Conservation (phyloP, 2,329 filamentous ascomycete genomes). For the Apiospora rasikravindrae region DNA sequence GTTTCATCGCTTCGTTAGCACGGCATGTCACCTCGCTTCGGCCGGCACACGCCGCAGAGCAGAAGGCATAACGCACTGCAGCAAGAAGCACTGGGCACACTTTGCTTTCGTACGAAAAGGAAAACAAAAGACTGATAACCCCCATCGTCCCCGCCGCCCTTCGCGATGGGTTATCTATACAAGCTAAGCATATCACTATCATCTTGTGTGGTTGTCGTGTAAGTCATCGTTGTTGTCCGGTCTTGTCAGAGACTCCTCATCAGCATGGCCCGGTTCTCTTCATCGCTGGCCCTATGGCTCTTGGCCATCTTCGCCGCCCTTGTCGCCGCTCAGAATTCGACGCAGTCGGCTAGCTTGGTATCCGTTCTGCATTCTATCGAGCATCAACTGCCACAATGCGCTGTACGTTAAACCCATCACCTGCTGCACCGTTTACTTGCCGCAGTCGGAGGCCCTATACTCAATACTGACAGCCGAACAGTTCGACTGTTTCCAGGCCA, state of each 20-base stretch:
- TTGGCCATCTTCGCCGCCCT: slow-evolving; percentile 10
- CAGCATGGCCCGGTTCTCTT: slow-evolving; percentile 3
- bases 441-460: not conserved
- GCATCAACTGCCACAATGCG: not conserved
- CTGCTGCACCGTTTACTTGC: not conserved
- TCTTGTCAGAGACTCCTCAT: not conserved
- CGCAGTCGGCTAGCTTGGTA: not conserved
- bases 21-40: slow-evolving; percentile 6
- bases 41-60: not conserved
- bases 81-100: not conserved
- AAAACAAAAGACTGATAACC: slow-evolving; percentile 9
- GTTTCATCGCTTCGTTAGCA: slow-evolving; percentile 6
- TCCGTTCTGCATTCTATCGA: not conserved
- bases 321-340: not conserved
- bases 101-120: slow-evolving; percentile 6
- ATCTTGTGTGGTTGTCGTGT: not conserved
- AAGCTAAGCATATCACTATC: not conserved
- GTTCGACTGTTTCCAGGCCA: slow-evolving; percentile 20
- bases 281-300: slow-evolving; percentile 3
- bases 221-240: not conserved
- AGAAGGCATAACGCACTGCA: not conserved
- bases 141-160: not conserved
- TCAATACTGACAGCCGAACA: slow-evolving; percentile 14
- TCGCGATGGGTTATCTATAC: not conserved
- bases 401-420: not conserved